These are phyloP conservation scores for Pyricularia pennisetigena DNA, from an alignment of 2,329 filamentous ascomycete species.

Conservation along the genomic window DNA sequence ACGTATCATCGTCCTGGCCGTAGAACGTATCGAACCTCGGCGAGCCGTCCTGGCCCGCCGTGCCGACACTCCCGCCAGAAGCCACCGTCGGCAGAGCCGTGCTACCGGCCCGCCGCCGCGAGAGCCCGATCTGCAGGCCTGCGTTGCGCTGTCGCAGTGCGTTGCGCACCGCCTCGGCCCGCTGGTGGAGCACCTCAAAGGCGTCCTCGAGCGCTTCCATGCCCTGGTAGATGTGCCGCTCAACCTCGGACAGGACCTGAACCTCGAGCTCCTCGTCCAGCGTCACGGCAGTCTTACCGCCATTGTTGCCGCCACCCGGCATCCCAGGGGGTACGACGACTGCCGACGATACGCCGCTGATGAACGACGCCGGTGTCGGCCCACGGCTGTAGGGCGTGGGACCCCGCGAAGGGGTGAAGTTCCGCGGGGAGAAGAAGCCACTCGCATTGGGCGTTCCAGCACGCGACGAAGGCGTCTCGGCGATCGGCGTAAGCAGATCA, in stretches of 20 bases:
- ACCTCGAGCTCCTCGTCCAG: constrained; percentile 93
- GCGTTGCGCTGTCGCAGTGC: constrained; percentile 74
- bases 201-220: constrained; percentile 95
- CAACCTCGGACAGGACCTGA: constrained; percentile 78
- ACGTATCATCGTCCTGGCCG: background rate
- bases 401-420: constrained; percentile 38
- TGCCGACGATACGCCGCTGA: constrained; percentile 35
- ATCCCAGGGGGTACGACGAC: constrained; percentile 10
- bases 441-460: constrained; percentile 41
- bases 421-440: constrained; percentile 33
- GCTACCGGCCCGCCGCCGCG: constrained; percentile 35
- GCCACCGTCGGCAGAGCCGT: background rate
- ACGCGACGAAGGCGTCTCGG: constrained; percentile 34
- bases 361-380: constrained; percentile 40
- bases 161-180: constrained; percentile 71
- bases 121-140: constrained; percentile 58
- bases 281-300: constrained; percentile 55
- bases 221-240: constrained; percentile 83
- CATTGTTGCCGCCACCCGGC: constrained; percentile 20
- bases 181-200: constrained; percentile 81
- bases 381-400: constrained; percentile 38
- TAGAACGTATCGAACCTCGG: constrained; percentile 16
- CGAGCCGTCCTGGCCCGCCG: background rate
- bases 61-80: background rate
- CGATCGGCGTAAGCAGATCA: constrained; percentile 20